Evolutionary conservation across 2,329 filamentous ascomycete species (phyloP).

Genomic region (Ophiosphaerella korrae): DNA sequence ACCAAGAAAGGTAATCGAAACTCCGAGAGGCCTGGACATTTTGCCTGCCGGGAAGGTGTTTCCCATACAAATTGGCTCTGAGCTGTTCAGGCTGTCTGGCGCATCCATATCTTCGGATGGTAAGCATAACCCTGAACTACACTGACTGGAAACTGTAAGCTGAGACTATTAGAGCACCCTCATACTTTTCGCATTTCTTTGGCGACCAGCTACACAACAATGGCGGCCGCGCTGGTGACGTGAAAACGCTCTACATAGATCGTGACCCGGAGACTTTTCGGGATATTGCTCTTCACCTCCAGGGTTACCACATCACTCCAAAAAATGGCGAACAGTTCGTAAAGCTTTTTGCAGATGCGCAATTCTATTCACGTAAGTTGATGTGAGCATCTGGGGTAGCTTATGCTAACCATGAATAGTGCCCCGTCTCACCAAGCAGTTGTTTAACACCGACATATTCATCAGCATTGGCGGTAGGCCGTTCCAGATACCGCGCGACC

Average conservation of each 20-base stretch:
- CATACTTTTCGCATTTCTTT: conserved; percentile 96
- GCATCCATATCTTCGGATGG: conserved; percentile 75
- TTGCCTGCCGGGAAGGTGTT: conserved; percentile 74
- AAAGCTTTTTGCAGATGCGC: conserved; percentile 89
- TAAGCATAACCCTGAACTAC: conserved; percentile 48
- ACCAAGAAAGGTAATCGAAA: conserved; percentile 35
- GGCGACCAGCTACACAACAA: conserved; percentile 75
- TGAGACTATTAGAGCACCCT: conserved; percentile 75
- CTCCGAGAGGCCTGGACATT: conserved; percentile 44
- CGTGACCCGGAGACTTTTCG: conserved; percentile 86
- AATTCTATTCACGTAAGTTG: conserved; percentile 82
- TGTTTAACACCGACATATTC: conserved; percentile 90
- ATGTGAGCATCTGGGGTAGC: conserved; percentile 1
- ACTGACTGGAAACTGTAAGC: conserved; percentile 25
- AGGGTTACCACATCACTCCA: conserved; percentile 85
- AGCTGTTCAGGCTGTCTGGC: conserved; percentile 71
- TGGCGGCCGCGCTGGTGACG: conserved; percentile 61
- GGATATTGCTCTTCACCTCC: conserved; percentile 87
- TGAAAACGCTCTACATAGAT: conserved; percentile 92
- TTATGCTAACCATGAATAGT: conserved; percentile 57
- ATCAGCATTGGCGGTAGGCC: conserved; percentile 85
- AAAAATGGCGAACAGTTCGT: conserved; percentile 86
- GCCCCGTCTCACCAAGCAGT: conserved; percentile 84
- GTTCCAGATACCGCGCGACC: conserved; percentile 87
- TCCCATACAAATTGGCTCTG: conserved; percentile 71